Evolutionary conservation across 805 yeast species (phyloP).

Genomic region (Scheffersomyces lignosus): DNA sequence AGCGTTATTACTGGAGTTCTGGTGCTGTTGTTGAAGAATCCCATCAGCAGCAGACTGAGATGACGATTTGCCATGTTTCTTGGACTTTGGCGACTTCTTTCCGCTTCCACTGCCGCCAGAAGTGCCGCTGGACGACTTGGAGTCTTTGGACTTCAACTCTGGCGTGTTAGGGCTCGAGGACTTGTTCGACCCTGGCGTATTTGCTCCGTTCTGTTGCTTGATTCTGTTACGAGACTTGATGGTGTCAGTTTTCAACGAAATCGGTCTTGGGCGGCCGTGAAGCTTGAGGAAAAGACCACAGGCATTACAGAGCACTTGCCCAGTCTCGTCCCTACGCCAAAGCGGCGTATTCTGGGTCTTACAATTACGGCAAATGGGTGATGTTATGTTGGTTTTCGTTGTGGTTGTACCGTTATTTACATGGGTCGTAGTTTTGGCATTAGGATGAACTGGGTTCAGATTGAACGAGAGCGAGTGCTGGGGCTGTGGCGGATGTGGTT

Average conservation of each 20-base stretch:
- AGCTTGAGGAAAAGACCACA: constrained; percentile 87
- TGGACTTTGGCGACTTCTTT: constrained; percentile 24
- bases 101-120: too few species aligned
- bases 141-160: constrained; percentile 53
- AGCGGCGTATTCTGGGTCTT: constrained; percentile 90
- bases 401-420: constrained; percentile 62
- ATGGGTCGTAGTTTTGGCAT: constrained; percentile 61
- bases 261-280: constrained; percentile 92
- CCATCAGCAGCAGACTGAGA: constrained; percentile 3
- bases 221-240: constrained; percentile 89
- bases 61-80: constrained; percentile 4
- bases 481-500: constrained; percentile 6
- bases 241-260: constrained; percentile 85
- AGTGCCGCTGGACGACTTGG: constrained; percentile 19
- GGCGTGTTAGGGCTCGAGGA: constrained; percentile 54
- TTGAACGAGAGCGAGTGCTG: constrained; percentile 1
- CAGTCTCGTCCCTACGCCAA: constrained; percentile 93
- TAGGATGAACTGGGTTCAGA: constrained; percentile 51
- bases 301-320: constrained; percentile 87
- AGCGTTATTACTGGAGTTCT: background rate
- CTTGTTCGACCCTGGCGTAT: constrained; percentile 19
- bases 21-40: background rate
- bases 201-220: constrained; percentile 41
- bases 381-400: constrained; percentile 59
- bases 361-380: constrained; percentile 86